Percentiles rank a stretch among this genome's conserved stretches.
Evolutionary conservation across 2,329 filamentous ascomycete species (phyloP).

Genomic region (Beauveria australis): DNA sequence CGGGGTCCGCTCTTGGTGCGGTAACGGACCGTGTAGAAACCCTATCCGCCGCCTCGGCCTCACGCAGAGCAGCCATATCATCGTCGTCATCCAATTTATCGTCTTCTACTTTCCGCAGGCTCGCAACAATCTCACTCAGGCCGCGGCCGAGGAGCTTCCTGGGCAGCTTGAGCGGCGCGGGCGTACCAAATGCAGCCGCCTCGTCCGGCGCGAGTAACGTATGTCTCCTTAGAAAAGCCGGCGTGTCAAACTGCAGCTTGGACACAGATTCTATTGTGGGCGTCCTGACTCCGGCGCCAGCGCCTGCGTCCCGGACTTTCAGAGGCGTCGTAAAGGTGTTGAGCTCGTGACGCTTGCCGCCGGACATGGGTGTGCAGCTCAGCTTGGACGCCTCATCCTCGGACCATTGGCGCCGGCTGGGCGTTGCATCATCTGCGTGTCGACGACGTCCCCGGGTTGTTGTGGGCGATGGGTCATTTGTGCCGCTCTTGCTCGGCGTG

Average conservation of each 20-base stretch:
- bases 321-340: slow-evolving; percentile 60
- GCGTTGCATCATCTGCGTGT: slow-evolving; percentile 33
- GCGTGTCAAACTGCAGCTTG: slow-evolving; percentile 57
- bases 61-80: slow-evolving; percentile 65
- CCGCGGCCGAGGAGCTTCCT: slow-evolving; percentile 58
- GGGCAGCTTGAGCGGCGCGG: slow-evolving; percentile 44
- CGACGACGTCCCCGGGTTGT: slow-evolving; percentile 15
- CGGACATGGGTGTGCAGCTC: slow-evolving; percentile 43
- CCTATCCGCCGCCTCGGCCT: slow-evolving; percentile 50
- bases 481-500: slow-evolving; percentile 38
- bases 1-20: slow-evolving; percentile 13
- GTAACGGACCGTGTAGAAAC: slow-evolving; percentile 18
- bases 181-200: slow-evolving; percentile 40
- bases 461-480: slow-evolving; percentile 8
- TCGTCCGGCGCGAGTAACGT: slow-evolving; percentile 47
- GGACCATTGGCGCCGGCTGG: slow-evolving; percentile 33
- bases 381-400: slow-evolving; percentile 24
- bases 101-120: slow-evolving; percentile 61
- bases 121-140: slow-evolving; percentile 66
- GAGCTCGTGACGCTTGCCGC: slow-evolving; percentile 52
- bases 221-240: slow-evolving; percentile 55
- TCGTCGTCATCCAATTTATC: slow-evolving; percentile 67
- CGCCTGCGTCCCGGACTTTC: slow-evolving; percentile 30
- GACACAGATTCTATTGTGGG: slow-evolving; percentile 46
- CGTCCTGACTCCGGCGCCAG: slow-evolving; percentile 35